These are phyloP conservation scores for Vigna trinervia DNA, from an alignment of 306 rosid species.

Conservation along the genomic window DNA sequence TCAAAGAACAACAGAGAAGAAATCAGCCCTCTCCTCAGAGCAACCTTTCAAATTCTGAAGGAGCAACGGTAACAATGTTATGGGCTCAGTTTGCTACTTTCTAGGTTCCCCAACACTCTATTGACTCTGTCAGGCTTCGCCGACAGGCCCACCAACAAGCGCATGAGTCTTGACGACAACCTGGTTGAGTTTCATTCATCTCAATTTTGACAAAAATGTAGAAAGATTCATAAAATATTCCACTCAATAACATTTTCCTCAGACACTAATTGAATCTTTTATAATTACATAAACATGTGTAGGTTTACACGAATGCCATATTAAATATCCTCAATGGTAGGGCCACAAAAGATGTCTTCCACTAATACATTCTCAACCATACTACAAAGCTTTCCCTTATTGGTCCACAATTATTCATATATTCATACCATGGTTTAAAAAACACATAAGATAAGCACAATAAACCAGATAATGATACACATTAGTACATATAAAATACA, in stretches of 20 bases:
- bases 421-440: constrained; percentile 11
- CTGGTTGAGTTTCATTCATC: constrained; percentile 12
- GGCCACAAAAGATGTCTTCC: constrained; percentile 45
- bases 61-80: constrained; percentile 9
- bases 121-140: constrained; percentile 28
- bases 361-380: constrained; percentile 26
- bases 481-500: not conserved
- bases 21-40: constrained; percentile 10
- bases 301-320: not conserved
- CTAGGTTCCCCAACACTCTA: constrained; percentile 3
- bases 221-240: constrained; percentile 12
- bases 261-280: constrained; percentile 25
- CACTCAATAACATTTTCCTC: not conserved
- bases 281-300: constrained; percentile 16
- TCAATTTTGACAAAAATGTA: constrained; percentile 10
- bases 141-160: constrained; percentile 39
- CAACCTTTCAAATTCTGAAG: constrained; percentile 41
- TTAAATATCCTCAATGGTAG: constrained; percentile 38
- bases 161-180: not conserved
- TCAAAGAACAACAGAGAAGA: not conserved
- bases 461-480: not conserved
- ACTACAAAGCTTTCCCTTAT: constrained; percentile 14
- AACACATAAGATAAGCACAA: constrained; percentile 5
- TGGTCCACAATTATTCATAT: constrained; percentile 26
- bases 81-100: constrained; percentile 35